phyloP scores from a whole-genome alignment of 2,329 filamentous ascomycete genomes.

The Microdochium nivale region DNA sequence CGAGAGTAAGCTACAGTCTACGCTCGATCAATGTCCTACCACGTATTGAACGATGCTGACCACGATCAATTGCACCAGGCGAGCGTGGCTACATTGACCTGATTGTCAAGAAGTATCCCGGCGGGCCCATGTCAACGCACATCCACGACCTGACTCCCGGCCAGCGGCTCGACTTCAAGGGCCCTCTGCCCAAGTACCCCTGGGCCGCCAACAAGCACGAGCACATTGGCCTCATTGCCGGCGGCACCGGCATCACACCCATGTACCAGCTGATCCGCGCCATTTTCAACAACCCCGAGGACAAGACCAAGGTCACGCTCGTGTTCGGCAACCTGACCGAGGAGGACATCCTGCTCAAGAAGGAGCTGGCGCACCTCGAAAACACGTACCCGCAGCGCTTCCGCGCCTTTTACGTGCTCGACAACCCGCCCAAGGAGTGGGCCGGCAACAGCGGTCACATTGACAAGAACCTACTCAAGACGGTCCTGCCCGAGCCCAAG shows the following conservation, averaged over 20 bases:
- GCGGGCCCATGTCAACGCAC: constrained; percentile 86
- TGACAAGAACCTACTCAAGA: constrained; percentile 88
- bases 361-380: constrained; percentile 77
- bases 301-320: constrained; percentile 96
- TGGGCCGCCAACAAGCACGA: constrained; percentile 90
- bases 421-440: constrained; percentile 77
- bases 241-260: constrained; percentile 92
- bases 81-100: constrained; percentile 76
- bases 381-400: constrained; percentile 94
- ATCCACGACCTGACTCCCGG: constrained; percentile 75
- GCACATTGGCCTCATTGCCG: constrained; percentile 81
- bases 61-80: constrained; percentile 34
- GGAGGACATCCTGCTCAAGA: constrained; percentile 85
- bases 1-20: constrained; percentile 47
- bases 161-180: constrained; percentile 84
- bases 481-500: constrained; percentile 87
- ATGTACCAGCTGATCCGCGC: constrained; percentile 91
- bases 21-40: too few species aligned
- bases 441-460: constrained; percentile 70
- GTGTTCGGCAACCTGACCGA: constrained; percentile 86
- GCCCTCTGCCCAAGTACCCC: constrained; percentile 86
- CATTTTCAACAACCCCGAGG: constrained; percentile 93
- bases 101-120: constrained; percentile 83
- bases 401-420: constrained; percentile 87
- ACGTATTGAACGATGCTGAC: constrained; percentile 6